A percentile compares a stretch with the other conserved stretches of the same genome.
These are phyloP conservation scores for Porcisia hertigi DNA, from an alignment of 208 protist species.

Conservation along the genomic window DNA sequence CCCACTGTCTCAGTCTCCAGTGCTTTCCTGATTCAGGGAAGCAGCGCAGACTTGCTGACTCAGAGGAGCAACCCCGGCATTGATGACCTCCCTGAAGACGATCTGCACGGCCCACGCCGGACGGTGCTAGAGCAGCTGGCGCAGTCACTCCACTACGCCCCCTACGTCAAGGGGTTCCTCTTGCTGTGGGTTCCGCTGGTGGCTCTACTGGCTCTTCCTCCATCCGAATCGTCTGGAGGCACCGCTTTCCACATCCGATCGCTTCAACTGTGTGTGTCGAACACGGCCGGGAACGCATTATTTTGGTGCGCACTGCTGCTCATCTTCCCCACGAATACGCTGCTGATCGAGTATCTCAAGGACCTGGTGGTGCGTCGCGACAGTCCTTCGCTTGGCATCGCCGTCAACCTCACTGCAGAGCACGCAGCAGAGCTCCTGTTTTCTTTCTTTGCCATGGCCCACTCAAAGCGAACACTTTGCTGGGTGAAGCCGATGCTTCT, in stretches of 20 bases:
- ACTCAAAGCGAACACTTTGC: slow-evolving; percentile 37
- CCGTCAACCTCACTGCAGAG: slow-evolving; percentile 65
- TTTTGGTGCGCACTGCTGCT: slow-evolving; percentile 38
- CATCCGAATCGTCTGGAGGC: not conserved
- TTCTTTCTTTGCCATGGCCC: slow-evolving; percentile 39
- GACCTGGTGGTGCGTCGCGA: slow-evolving; percentile 58
- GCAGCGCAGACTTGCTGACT: not conserved
- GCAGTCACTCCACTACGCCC: slow-evolving; percentile 27
- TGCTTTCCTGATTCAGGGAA: not conserved
- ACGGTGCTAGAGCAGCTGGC: slow-evolving; percentile 20
- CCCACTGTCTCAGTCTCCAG: not conserved
- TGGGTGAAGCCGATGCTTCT: slow-evolving; percentile 63
- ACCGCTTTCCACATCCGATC: no score
- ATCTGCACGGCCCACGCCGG: slow-evolving; percentile 28
- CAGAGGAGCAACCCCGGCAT: slow-evolving; percentile 35
- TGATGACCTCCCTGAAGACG: slow-evolving; percentile 39
- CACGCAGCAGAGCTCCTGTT: slow-evolving; percentile 65
- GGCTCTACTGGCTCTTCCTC: slow-evolving; percentile 4
- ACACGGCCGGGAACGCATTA: not conserved
- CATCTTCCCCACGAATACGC: slow-evolving; percentile 32
- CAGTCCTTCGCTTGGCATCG: slow-evolving; percentile 37
- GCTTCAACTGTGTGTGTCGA: slow-evolving; percentile 7
- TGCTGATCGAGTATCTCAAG: slow-evolving; percentile 54
- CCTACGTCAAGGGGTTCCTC: slow-evolving; percentile 30
- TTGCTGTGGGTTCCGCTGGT: slow-evolving; percentile 27